Evolutionary conservation across 805 yeast genomes (phyloP), one percentile per base, ranked within the genome.

Genomic region (Yamadazyma takamatsuzukensis): DNA sequence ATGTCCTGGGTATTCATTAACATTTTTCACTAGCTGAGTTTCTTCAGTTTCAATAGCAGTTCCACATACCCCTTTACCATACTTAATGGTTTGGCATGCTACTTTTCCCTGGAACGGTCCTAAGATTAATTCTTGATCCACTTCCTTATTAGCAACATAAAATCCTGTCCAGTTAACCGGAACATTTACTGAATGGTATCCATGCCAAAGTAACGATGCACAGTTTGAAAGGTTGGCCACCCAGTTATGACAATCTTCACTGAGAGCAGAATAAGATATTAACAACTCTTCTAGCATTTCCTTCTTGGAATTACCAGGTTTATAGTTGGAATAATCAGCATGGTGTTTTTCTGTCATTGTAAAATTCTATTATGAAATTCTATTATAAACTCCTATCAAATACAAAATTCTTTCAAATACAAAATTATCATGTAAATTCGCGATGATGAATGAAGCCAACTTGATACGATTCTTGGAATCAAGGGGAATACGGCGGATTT

Each of bases 41-140:
- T 54, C 33, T 34, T 58, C 56, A 1, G 64, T 42, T 0, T 51
- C 40, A 0, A 95, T 96, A 2, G 96, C 95, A 1, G 75, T 63
- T 4, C 98, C 97, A 61, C 97, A 93, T 0, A 90, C 97, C 10
- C 98, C 98, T 37, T 62, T 70, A 4, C 96, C 96, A 32, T 82
- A 63, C 35, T 63, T 51, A 37, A 90, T 93, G 17, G 63, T 61
- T 57, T 93, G 97, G 49, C 98, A 90, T 0, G 97, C 97, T 3
- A 90, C 97, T 56, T 87, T 87, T 4, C 98, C 98, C 57, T 86
- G 95, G 57, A 90, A 90, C 10, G 98, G 98, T 0, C 94, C 98
- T 23, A 90, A 64, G 15, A 85, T 69, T 32, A 93, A 64, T 48
- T 72, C 77, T 1, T 53, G 29, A 1, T 45, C 29, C 16, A 49